Conservation (phyloP, 2,329 filamentous ascomycete genomes). For the Sporothrix dimorphospora region DNA sequence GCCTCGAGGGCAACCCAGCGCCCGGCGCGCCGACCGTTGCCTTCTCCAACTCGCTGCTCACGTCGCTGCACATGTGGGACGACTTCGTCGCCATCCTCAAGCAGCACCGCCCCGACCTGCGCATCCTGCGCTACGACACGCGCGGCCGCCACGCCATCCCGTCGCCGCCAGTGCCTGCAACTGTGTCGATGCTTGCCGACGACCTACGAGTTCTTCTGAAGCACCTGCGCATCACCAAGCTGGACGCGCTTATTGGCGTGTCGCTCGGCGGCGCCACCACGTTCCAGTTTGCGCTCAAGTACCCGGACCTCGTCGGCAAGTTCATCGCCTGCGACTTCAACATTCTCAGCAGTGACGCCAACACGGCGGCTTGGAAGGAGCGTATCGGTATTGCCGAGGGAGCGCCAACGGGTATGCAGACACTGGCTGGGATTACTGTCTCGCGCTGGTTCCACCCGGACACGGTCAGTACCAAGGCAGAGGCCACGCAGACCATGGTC, state of each 20-base stretch:
- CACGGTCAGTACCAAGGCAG: conserved; percentile 51
- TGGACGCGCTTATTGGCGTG: conserved; percentile 73
- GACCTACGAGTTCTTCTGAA: conserved; percentile 70
- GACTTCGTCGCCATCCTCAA: conserved; percentile 67
- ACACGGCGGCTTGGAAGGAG: conserved; percentile 78
- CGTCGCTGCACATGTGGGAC: conserved; percentile 81
- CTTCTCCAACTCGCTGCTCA: conserved; percentile 79
- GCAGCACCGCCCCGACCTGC: conserved; percentile 63
- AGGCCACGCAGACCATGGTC: conserved; percentile 54
- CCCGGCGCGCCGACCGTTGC: conserved; percentile 72
- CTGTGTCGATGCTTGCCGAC: conserved; percentile 66
- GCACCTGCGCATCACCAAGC: conserved; percentile 68
- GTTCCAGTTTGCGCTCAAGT: conserved; percentile 70
- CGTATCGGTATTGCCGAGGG: conserved; percentile 69
- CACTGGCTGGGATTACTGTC: conserved; percentile 72
- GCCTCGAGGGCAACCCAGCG: conserved; percentile 71
- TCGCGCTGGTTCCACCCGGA: conserved; percentile 75
- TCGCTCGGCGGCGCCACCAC: conserved; percentile 80
- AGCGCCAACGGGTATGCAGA: conserved; percentile 56
- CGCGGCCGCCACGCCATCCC: conserved; percentile 66
- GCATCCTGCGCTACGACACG: conserved; percentile 75
- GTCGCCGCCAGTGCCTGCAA: conserved; percentile 55
- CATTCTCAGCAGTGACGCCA: conserved; percentile 69
- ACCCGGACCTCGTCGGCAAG: conserved; percentile 60
- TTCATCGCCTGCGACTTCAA: conserved; percentile 83